Percentiles rank a stretch among this genome's conserved stretches.
Conservation (phyloP, 257 asterid species). For the Eucommia ulmoides region DNA sequence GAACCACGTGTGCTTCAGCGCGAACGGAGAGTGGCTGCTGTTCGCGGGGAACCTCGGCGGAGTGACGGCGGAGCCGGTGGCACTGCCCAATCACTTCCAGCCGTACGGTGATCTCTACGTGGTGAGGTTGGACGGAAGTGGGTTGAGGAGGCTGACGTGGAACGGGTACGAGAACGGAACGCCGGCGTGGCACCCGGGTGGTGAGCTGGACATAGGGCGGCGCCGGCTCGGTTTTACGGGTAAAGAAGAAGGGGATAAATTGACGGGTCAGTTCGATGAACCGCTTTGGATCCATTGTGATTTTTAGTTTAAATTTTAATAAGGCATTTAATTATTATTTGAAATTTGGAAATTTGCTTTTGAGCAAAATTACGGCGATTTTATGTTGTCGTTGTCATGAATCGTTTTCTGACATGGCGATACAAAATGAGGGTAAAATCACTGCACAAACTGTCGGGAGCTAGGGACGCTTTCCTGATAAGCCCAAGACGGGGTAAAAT, state of each 20-base stretch:
- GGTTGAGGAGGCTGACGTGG: slow-evolving; percentile 57
- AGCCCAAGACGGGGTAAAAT: no score
- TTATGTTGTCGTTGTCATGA: no score
- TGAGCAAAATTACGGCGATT: no score
- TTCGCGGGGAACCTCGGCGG: slow-evolving; percentile 65
- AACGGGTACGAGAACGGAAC: slow-evolving; percentile 77
- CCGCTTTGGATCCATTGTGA: slow-evolving; percentile 56
- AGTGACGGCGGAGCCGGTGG: slow-evolving; percentile 61
- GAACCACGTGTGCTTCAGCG: slow-evolving; percentile 81
- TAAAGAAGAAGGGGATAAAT: slow-evolving; percentile 21
- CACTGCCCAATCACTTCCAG: slow-evolving; percentile 74
- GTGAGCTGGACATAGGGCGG: slow-evolving; percentile 14
- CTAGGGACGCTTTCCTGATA: no score
- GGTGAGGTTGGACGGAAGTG: slow-evolving; percentile 69
- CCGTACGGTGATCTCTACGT: slow-evolving; percentile 70
- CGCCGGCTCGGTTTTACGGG: slow-evolving; percentile 16
- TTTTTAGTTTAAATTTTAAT: no score
- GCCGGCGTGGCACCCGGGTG: slow-evolving; percentile 56
- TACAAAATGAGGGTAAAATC: no score
- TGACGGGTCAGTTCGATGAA: slow-evolving; percentile 47
- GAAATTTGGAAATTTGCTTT: no score
- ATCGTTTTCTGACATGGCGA: no score
- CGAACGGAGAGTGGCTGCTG: slow-evolving; percentile 60
- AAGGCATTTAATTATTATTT: no score
- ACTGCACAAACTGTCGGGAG: no score